Percentiles rank a stretch among this genome's conserved stretches.
Conservation (phyloP, 768 basidiomycete species). For the Cubamyces lactineus region DNA sequence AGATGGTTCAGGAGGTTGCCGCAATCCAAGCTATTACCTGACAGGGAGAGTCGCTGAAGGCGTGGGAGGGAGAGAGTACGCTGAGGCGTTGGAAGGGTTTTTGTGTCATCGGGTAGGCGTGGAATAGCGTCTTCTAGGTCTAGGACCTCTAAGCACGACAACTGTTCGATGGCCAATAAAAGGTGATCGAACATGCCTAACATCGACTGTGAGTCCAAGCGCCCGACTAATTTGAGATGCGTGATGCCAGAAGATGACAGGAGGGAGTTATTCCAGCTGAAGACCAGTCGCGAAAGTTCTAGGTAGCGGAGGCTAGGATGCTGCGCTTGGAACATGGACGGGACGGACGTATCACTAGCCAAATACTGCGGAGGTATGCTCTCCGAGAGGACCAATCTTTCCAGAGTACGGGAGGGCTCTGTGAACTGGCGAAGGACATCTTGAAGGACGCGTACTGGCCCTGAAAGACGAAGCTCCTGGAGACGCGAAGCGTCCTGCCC, state of each 20-base stretch:
- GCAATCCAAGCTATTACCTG: slow-evolving; percentile 1
- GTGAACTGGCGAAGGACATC: background rate
- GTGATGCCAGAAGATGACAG: slow-evolving; percentile 4
- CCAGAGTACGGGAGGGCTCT: background rate
- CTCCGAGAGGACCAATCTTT: slow-evolving; percentile 2
- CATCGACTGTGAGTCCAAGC: background rate
- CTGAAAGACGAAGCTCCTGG: slow-evolving; percentile 4
- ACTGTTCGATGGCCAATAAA: background rate
- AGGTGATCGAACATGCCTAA: slow-evolving; percentile 6
- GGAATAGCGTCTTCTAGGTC: slow-evolving; percentile 10
- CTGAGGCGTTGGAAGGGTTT: background rate
- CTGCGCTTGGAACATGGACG: background rate
- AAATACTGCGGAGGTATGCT: too few species aligned
- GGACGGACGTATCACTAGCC: background rate
- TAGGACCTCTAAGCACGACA: background rate
- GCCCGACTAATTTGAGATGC: background rate
- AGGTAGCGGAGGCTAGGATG: slow-evolving; percentile 8
- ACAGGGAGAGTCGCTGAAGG: background rate
- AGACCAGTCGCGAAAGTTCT: slow-evolving; percentile 1
- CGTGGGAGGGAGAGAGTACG: background rate
- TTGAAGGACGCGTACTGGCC: background rate
- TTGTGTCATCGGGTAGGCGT: background rate
- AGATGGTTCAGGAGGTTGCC: slow-evolving; percentile 10
- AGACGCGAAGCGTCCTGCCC: slow-evolving; percentile 2
- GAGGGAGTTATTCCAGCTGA: slow-evolving; percentile 1